phyloP scores from a whole-genome alignment of 129 eudicot genomes.

The Tagetes erecta region DNA sequence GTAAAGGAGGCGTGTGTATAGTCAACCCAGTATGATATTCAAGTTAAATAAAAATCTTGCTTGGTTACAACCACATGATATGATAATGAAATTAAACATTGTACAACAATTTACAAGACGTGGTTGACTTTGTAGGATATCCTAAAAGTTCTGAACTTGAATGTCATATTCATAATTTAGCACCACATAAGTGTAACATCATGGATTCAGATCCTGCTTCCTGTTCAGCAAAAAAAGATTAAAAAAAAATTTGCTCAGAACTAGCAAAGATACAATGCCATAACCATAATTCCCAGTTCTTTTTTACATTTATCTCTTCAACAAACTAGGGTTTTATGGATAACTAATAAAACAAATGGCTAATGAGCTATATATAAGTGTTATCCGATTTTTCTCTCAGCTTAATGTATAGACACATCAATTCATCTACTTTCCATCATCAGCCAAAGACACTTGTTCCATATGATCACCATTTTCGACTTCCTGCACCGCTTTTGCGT shows the following conservation, averaged over 20 bases:
- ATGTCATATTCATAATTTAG: neutral
- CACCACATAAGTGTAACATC: neutral
- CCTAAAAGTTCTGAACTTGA: neutral
- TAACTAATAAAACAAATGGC: constrained; percentile 21
- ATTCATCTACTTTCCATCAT: constrained; percentile 36
- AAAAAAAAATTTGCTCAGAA: neutral
- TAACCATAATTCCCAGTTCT: constrained; percentile 21
- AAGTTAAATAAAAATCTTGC: neutral
- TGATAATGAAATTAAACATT: too few relatives aligned
- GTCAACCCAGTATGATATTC: neutral
- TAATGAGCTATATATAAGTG: neutral
- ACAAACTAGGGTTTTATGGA: constrained; percentile 31
- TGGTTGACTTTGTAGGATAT: neutral
- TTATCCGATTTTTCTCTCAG: neutral
- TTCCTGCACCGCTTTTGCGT: constrained; percentile 25
- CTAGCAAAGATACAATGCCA: constrained; percentile 27
- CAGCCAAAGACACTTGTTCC: constrained; percentile 39
- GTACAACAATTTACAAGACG: constrained; percentile 1
- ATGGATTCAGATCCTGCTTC: neutral
- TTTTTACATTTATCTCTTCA: constrained; percentile 34
- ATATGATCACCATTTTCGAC: constrained; percentile 41
- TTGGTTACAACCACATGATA: neutral
- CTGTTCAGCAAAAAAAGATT: neutral
- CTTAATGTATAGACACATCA: constrained; percentile 20
- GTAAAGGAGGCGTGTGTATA: too few relatives aligned